Conservation (phyloP, 2,329 filamentous ascomycete genomes). For the Clonostachys sp. region DNA sequence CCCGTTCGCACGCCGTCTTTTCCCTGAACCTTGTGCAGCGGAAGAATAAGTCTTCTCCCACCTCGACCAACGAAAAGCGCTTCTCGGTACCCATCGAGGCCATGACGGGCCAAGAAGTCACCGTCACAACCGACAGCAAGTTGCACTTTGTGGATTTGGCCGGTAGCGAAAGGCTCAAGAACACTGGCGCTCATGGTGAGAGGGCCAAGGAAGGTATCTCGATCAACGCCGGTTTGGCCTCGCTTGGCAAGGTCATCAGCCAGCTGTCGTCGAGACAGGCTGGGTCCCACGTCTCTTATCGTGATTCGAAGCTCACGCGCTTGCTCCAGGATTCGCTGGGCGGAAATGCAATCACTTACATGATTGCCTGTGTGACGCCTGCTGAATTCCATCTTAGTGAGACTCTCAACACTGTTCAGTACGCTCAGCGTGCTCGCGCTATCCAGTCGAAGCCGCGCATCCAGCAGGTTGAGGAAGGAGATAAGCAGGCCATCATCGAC, state of each 20-base stretch:
- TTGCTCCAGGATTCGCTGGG: slow-evolving; percentile 94
- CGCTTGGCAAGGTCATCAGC: slow-evolving; percentile 95
- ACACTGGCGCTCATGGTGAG: slow-evolving; percentile 92
- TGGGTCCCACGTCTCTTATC: slow-evolving; percentile 91
- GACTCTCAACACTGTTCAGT: slow-evolving; percentile 95
- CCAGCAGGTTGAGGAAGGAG: slow-evolving; percentile 86
- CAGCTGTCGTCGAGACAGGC: slow-evolving; percentile 87
- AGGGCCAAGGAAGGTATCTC: slow-evolving; percentile 94
- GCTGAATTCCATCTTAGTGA: slow-evolving; percentile 97
- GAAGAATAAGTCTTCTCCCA: slow-evolving; percentile 50
- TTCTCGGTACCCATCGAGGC: slow-evolving; percentile 82
- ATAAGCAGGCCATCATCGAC: slow-evolving; percentile 92
- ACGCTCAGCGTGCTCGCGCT: slow-evolving; percentile 89
- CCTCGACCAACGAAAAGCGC: slow-evolving; percentile 68
- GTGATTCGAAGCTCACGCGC: slow-evolving; percentile 94
- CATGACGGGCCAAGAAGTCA: slow-evolving; percentile 60
- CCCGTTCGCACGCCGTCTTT: slow-evolving; percentile 95
- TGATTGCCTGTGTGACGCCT: slow-evolving; percentile 97
- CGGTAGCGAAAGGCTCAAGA: slow-evolving; percentile 94
- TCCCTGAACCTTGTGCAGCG: slow-evolving; percentile 90
- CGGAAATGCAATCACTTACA: slow-evolving; percentile 96
- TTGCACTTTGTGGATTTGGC: slow-evolving; percentile 97
- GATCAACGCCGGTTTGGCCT: slow-evolving; percentile 93
- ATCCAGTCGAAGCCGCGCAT: slow-evolving; percentile 98
- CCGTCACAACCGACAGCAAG: slow-evolving; percentile 92